Base-by-base conservation (phyloP, 2,329 filamentous ascomycete species). In the Colletotrichum sp. region DNA sequence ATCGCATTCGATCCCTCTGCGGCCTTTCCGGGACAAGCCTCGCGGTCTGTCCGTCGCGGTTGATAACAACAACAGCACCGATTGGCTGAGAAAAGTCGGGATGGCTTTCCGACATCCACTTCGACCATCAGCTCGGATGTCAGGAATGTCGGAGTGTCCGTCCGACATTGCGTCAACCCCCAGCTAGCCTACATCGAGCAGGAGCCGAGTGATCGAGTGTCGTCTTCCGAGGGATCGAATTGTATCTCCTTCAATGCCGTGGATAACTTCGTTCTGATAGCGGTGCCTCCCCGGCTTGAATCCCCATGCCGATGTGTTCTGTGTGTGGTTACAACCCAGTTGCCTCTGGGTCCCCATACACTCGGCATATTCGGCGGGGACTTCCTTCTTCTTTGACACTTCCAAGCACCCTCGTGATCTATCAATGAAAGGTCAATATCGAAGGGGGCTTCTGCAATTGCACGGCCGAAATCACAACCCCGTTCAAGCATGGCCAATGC, bases 1-100 rank as follows among this genome's bases (percentile, higher is more conserved):
- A 51, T 51, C 12, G 43, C 43, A 51, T 51, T 51, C 86, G 21
- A 31, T 12, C 54, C 36, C 6, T 29, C 24, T 43, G 38, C 62
- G 27, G 7, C 33, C 27, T 33, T 15, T 36, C 51, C 43, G 15
- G 66, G 80, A 54, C 62, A 54, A 51, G 62, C 62, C 9, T 13
- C 34, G 8, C 29, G 21, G 34, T 16, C 33, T 62, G 18, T 31
- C 57, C 57, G 57, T 57, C 21, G 57, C 16, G 91, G 91, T 59
- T 57, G 71, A 68, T 73, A 73, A 67, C 51, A 57, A 27, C 6
- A 27, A 29, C n/a, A 7, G 13, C 15, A 16, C n/a, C 63, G 57
- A 71, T 71, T 73, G 71, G 71, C 9, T 12, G 1, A 9, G 5
- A 3, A 51, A 8, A 5, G 18, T 71, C 71, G 71, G 71, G 34